Percentiles rank a stretch among this genome's conserved stretches.
These are phyloP conservation scores for Hygrophila difformis DNA, from an alignment of 257 asterid species.

Conservation along the genomic window DNA sequence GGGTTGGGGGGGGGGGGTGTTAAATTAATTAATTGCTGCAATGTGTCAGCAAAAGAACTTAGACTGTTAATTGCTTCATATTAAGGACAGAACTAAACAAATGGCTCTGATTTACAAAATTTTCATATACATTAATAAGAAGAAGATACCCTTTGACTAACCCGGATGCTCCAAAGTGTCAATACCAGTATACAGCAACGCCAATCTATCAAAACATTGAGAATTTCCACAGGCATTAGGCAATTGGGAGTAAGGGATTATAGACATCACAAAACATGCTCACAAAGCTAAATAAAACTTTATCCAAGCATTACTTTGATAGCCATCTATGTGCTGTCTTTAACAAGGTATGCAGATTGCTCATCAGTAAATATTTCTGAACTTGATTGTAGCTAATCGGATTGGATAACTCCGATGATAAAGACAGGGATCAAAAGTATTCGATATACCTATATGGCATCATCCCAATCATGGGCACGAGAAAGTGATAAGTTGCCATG, in stretches of 20 bases:
- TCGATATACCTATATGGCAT: conserved; percentile 18
- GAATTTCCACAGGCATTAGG: conserved; percentile 3
- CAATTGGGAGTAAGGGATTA: neutral
- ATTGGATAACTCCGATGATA: conserved; percentile 10
- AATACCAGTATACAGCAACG: neutral
- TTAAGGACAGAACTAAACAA: too few species aligned
- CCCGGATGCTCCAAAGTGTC: conserved; percentile 1
- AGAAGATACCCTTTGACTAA: too few species aligned
- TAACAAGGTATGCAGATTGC: neutral
- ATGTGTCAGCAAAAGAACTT: too few species aligned
- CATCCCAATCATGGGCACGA: conserved; percentile 35
- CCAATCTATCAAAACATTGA: neutral
- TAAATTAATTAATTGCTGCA: too few species aligned
- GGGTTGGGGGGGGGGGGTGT: too few species aligned
- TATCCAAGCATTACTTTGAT: too few species aligned
- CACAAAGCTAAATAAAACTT: too few species aligned
- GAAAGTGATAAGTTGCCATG: conserved; percentile 34
- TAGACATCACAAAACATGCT: too few species aligned
- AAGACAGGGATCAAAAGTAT: conserved; percentile 2
- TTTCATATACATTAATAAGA: too few species aligned
- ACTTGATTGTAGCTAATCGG: conserved; percentile 15
- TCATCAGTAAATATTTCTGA: neutral
- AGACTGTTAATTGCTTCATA: too few species aligned
- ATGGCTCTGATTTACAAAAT: too few species aligned
- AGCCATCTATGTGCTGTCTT: too few species aligned